These are phyloP conservation scores for Bimuria novae-zelandiae DNA, from an alignment of 2,329 filamentous ascomycete species.

Conservation along the genomic window DNA sequence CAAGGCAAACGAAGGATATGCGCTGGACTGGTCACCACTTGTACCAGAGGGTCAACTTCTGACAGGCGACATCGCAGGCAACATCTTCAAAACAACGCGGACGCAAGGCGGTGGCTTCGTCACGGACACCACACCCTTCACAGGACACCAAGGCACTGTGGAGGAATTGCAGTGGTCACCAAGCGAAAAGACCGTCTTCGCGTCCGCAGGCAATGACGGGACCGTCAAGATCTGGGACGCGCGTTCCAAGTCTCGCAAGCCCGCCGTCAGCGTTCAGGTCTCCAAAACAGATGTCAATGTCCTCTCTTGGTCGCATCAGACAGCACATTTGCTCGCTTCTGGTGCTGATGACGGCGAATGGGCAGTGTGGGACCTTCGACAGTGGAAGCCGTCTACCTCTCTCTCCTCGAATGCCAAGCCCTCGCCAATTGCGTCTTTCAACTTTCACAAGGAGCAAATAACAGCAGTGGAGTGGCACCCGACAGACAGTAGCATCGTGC, in stretches of 20 bases:
- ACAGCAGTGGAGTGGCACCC: constrained; percentile 98
- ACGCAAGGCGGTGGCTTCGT: constrained; percentile 88
- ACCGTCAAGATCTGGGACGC: constrained; percentile 96
- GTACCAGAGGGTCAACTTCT: constrained; percentile 81
- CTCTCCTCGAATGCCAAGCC: constrained; percentile 58
- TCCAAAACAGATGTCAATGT: constrained; percentile 91
- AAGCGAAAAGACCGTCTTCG: constrained; percentile 89
- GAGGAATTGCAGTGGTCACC: constrained; percentile 98
- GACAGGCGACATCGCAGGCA: constrained; percentile 87
- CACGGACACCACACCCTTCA: constrained; percentile 81
- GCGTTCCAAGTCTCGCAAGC: constrained; percentile 83
- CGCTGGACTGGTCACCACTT: constrained; percentile 91
- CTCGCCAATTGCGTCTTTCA: constrained; percentile 87
- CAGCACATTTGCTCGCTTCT: constrained; percentile 85
- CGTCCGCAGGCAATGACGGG: constrained; percentile 90
- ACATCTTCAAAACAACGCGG: constrained; percentile 85
- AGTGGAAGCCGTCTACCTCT: constrained; percentile 77
- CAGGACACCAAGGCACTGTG: constrained; percentile 81
- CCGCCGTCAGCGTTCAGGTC: constrained; percentile 85
- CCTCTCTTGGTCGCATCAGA: constrained; percentile 90
- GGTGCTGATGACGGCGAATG: constrained; percentile 93
- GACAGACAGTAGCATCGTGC: constrained; percentile 92
- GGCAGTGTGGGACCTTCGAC: constrained; percentile 93
- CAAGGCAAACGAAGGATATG: constrained; percentile 86
- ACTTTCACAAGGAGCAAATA: constrained; percentile 95